Conservation (phyloP, 2,329 filamentous ascomycete species). For the Zopfia rhizophila region DNA sequence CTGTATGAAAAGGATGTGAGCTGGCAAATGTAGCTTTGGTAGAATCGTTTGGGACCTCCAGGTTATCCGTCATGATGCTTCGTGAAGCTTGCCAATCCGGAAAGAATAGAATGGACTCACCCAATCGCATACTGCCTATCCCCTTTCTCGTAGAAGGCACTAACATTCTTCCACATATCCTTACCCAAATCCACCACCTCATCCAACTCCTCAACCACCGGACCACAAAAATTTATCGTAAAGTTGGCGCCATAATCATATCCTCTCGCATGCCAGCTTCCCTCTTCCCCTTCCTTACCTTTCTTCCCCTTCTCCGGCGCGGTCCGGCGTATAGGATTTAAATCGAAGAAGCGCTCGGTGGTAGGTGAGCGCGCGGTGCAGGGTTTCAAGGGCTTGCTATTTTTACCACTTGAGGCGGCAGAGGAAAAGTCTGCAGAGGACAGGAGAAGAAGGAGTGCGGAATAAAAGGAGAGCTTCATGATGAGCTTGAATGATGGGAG, state of each 20-base stretch:
- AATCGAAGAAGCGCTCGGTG: constrained; percentile 71
- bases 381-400: constrained; percentile 59
- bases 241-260: constrained; percentile 85
- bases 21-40: background rate
- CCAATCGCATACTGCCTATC: constrained; percentile 79
- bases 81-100: constrained; percentile 1
- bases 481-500: constrained; percentile 16
- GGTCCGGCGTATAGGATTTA: constrained; percentile 66
- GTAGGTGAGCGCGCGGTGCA: constrained; percentile 71
- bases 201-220: constrained; percentile 74
- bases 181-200: constrained; percentile 73
- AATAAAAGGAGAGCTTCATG: constrained; percentile 40
- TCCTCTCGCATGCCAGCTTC: constrained; percentile 73
- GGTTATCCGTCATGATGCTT: no score
- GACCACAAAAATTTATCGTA: constrained; percentile 82
- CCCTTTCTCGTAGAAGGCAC: constrained; percentile 76
- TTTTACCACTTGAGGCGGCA: constrained; percentile 53
- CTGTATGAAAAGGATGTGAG: constrained; percentile 50
- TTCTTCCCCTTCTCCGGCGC: constrained; percentile 55
- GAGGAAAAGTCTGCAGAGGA: constrained; percentile 47
- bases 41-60: background rate
- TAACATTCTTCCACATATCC: constrained; percentile 75
- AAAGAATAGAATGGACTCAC: constrained; percentile 57
- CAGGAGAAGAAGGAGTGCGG: constrained; percentile 44
- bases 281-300: constrained; percentile 65